Evolutionary conservation across 441 rosid species (phyloP).

Genomic region (Pelargonium citronellum): DNA sequence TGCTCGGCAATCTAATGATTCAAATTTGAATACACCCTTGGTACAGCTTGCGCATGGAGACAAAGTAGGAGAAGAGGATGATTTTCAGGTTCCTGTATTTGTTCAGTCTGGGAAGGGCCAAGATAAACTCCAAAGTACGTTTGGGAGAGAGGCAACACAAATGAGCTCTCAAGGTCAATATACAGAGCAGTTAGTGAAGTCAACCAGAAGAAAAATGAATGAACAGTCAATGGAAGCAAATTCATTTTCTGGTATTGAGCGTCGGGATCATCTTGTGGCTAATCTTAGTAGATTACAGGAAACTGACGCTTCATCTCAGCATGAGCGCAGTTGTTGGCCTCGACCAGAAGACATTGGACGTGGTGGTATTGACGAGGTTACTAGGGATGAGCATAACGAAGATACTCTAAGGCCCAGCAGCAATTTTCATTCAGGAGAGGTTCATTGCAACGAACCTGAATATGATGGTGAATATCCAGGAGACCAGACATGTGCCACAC

Average conservation of each 20-base stretch:
- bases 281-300: conserved; percentile 17
- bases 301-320: conserved; percentile 17
- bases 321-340: conserved; percentile 16
- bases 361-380: conserved; percentile 23
- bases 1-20: conserved; percentile 30
- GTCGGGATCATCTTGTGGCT: conserved; percentile 21
- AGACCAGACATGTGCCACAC: neutral
- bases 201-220: conserved; percentile 20
- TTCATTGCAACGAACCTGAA: conserved; percentile 19
- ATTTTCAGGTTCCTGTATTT: conserved; percentile 64
- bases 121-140: conserved; percentile 24
- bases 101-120: conserved; percentile 37
- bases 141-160: conserved; percentile 25
- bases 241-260: conserved; percentile 29
- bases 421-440: conserved; percentile 27
- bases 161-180: conserved; percentile 10
- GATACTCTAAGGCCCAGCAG: conserved; percentile 28
- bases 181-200: conserved; percentile 10
- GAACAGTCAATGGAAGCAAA: conserved; percentile 27
- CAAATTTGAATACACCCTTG: conserved; percentile 31
- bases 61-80: conserved; percentile 58
- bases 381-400: conserved; percentile 22
- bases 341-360: conserved; percentile 23
- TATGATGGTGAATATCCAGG: conserved; percentile 6
- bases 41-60: conserved; percentile 36